Evolutionary conservation across 768 basidiomycete species (phyloP), one percentile per base, ranked within the genome.

Genomic region (Mycena alexandri): DNA sequence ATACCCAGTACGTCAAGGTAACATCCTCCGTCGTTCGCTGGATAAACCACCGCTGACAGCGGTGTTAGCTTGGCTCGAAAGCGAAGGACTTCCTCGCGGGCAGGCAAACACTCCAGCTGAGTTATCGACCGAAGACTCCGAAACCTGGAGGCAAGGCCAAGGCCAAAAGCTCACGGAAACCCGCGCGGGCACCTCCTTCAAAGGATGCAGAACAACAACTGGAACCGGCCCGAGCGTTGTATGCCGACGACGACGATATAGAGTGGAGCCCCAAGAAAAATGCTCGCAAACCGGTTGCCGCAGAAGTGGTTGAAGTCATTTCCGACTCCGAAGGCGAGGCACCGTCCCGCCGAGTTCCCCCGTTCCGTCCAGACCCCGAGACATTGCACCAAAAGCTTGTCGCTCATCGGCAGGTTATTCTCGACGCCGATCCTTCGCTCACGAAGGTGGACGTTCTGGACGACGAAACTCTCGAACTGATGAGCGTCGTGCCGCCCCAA

Each of bases 1-100:
- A 85, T 46, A 80, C 70, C 10, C 78, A 84, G 1, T 91, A 91
- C 68, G 72, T 90, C 38, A 79, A 84, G 80, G 90, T 89, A 61
- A 53, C 74, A 61, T 50, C 22, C 24, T 17, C 16, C 50, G 29
- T 51, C 19, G 22, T 60, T 51, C 36, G 50, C 22, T 38, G 24
- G 14, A 16, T 51, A 42, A 56, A 52, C 21, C 24, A 43, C 53
- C 50, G 48, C 44, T 72, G 14, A 56, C 8, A 17, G 53, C 14
- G 38, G 41, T 16, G 43, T 42, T 38, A 85, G 84, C 70, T 80
- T 58, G 83, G 84, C 6, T 69, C 75, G 17, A 63, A 50, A 8
- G 82, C 79, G 17, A 58, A 74, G 13, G 70, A 73, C 0, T 78
- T 80, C 52, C 62, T 82, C 51, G 63, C 68, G 8, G 67, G 74